phyloP scores from a whole-genome alignment of 2,329 filamentous ascomycete genomes.

The Penicillium sp. region DNA sequence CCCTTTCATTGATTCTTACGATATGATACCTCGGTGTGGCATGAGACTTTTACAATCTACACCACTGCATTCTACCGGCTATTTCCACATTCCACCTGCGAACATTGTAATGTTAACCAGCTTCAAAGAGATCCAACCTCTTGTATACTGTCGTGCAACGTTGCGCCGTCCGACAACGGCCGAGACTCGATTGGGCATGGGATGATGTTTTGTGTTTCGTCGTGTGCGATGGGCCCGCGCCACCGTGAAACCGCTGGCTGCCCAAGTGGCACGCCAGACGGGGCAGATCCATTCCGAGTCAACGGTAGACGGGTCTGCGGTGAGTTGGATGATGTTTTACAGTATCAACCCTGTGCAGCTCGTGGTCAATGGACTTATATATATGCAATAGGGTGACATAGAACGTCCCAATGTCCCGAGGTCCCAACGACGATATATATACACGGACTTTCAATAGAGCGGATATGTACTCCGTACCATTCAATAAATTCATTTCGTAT shows the following conservation, averaged over 20 bases:
- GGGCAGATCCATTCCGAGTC: slow-evolving; percentile 9
- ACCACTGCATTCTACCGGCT: slow-evolving; percentile 2
- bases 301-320: background rate
- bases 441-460: background rate
- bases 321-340: background rate
- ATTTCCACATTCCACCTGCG: background rate
- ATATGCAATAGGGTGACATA: background rate
- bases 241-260: slow-evolving; percentile 11
- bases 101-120: background rate
- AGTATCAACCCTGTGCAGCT: background rate
- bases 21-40: slow-evolving; percentile 19
- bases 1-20: slow-evolving; percentile 12
- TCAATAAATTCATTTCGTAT: background rate
- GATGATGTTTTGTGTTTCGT: slow-evolving; percentile 9
- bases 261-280: slow-evolving; percentile 13
- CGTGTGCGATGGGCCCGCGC: slow-evolving; percentile 1
- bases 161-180: slow-evolving; percentile 9
- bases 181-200: slow-evolving; percentile 1
- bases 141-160: slow-evolving; percentile 8
- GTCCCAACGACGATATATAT: background rate
- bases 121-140: background rate
- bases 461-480: too few species aligned
- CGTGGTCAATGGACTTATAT: background rate
- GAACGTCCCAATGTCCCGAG: background rate
- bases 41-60: slow-evolving; percentile 6